These are phyloP conservation scores for Nakataea oryzae DNA, from an alignment of 2,329 filamentous ascomycete species.

Conservation along the genomic window DNA sequence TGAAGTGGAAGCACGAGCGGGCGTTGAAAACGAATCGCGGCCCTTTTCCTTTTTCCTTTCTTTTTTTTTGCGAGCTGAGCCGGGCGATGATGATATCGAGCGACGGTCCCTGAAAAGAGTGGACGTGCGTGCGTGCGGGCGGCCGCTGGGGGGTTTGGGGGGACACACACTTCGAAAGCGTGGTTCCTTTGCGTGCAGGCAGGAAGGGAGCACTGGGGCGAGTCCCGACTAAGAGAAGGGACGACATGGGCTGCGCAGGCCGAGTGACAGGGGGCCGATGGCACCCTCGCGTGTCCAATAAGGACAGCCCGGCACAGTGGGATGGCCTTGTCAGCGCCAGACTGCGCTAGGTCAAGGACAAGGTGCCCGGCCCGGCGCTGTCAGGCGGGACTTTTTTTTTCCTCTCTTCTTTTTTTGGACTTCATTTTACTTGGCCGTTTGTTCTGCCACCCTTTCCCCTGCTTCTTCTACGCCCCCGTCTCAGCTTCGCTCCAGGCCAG, in stretches of 20 bases:
- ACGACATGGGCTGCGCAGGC: background rate
- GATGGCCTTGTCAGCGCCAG: background rate
- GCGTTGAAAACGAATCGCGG: background rate
- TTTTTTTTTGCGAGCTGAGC: too few species aligned
- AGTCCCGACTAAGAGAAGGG: background rate
- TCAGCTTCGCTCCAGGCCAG: too few species aligned
- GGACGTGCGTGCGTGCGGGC: background rate
- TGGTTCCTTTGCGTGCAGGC: background rate
- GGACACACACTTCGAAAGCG: background rate
- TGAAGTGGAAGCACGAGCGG: background rate
- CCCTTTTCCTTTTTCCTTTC: background rate
- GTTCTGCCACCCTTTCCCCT: too few species aligned
- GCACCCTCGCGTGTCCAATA: background rate
- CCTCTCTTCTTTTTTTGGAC: background rate
- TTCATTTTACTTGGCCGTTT: background rate
- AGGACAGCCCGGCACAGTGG: too few species aligned
- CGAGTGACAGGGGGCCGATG: background rate
- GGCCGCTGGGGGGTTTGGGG: background rate
- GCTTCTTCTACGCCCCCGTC: background rate
- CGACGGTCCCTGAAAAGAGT: background rate
- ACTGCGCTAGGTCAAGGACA: background rate
- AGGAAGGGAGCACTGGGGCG: background rate
- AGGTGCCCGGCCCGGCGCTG: too few species aligned
- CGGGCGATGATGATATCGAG: background rate
- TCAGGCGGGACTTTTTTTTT: background rate